Evolutionary conservation across 768 basidiomycete species (phyloP), one percentile per base, ranked within the genome.

Genomic region (Suillus bovinus): DNA sequence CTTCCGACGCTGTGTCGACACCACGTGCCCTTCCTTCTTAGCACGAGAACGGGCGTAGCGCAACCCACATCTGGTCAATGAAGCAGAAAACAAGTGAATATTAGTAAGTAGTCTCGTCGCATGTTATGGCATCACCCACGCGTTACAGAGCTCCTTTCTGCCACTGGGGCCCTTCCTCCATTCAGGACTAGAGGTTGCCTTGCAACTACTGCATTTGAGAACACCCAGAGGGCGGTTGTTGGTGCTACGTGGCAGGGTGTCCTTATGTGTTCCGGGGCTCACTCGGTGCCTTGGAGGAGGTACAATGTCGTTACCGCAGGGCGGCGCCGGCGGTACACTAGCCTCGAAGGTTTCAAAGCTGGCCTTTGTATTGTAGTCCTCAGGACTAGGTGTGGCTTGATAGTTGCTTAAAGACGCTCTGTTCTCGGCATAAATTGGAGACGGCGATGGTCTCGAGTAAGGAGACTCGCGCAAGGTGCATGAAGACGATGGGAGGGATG

Each of bases 131-230:
- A 72, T 67, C 65, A 83, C 90, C 80, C 77, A 94, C 89, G 93
- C 93, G 78, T 95, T 95, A 74, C 93, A 95, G 31, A 95, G 81
- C 73, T 95, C 92, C 76, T 95, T 95, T 75, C 90, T 90, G 31
- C 93, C 93, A 69, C 85, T 92, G 58, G 92, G 91, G 22, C 93
- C 93, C 74, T 95, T 95, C 71, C 93, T 80, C 93, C 93, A 95
- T 74, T 95, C 93, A 0, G 93, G 93, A 70, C 92, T 94, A 9
- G 83, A 82, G 8, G 88, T 92, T 13, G 82, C 87, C 75, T 87
- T 90, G 76, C 93, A 95, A 71, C 89, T 91, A 24, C 86, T 83
- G 74, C 93, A 95, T 68, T 84, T 84, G 62, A 82, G 72, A 20
- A 94, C 79, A 0, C 93, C 93, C 58, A 81, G 80, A 0, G 93